Percentiles rank a stretch among this genome's conserved stretches.
These are phyloP conservation scores for Populus tremula DNA, from an alignment of 345 rosid genomes.

Conservation along the genomic window DNA sequence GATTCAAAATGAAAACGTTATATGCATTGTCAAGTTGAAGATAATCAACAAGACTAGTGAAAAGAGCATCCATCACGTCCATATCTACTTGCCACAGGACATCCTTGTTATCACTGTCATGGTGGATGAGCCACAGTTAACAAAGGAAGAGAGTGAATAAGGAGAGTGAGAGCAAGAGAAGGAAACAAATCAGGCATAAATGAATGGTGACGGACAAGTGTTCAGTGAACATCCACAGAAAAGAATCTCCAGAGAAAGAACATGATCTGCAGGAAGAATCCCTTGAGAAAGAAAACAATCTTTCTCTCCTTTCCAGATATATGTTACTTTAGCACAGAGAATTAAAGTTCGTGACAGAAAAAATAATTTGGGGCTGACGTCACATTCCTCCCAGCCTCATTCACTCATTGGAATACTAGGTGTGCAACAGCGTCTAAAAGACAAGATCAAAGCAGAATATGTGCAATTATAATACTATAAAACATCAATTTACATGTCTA, in stretches of 20 bases:
- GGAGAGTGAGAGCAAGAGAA: conserved; percentile 13
- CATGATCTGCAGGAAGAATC: neutral
- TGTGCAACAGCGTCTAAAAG: neutral
- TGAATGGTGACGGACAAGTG: neutral
- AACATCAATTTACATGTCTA: neutral
- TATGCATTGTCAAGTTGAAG: conserved; percentile 86
- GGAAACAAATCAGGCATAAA: neutral
- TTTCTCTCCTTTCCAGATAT: neutral
- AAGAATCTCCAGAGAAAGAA: neutral
- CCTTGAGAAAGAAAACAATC: neutral
- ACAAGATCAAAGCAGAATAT: neutral
- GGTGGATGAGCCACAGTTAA: conserved; percentile 10
- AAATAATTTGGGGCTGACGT: neutral
- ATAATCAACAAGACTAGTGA: conserved; percentile 81
- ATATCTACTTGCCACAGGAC: conserved; percentile 82
- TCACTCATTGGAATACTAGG: neutral
- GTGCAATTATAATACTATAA: neutral
- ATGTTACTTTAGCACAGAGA: neutral
- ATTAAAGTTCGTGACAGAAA: neutral
- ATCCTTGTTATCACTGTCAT: conserved; percentile 58
- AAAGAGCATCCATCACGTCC: conserved; percentile 79
- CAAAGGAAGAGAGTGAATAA: conserved; percentile 10
- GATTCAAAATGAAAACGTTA: conserved; percentile 84
- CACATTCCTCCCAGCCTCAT: neutral
- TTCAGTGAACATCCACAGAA: neutral